Evolutionary conservation across 108 stramenopile species (phyloP).

Genomic region (Nannochloropsis granulata): DNA sequence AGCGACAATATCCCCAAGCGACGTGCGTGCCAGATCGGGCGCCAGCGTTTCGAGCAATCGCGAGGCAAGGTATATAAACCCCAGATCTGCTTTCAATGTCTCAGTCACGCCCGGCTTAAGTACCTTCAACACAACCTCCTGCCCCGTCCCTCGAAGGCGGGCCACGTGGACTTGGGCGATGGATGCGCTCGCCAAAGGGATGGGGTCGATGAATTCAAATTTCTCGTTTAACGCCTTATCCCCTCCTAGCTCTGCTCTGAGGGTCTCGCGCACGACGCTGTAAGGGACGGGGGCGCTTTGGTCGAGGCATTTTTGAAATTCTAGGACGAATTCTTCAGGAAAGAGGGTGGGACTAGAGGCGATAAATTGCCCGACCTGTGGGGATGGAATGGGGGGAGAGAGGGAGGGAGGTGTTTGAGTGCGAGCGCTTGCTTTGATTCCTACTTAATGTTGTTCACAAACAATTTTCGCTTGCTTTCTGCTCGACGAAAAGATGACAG

Average conservation of each 20-base stretch:
- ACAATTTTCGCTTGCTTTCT: too few relatives aligned
- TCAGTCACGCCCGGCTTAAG: constrained; percentile 80
- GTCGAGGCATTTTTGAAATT: constrained; percentile 90
- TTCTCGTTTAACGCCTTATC: constrained; percentile 44
- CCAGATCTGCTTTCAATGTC: constrained; percentile 71
- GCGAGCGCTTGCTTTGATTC: not conserved
- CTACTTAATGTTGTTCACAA: not conserved
- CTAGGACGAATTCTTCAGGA: constrained; percentile 71
- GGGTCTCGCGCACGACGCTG: constrained; percentile 43
- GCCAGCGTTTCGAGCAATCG: constrained; percentile 61
- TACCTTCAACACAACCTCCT: constrained; percentile 88
- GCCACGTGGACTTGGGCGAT: constrained; percentile 82
- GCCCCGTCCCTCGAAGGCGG: constrained; percentile 47
- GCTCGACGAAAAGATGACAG: not conserved
- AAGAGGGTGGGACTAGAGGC: constrained; percentile 83
- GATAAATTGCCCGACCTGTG: constrained; percentile 71
- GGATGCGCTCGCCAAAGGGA: constrained; percentile 66
- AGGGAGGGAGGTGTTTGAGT: not conserved
- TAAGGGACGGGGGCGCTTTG: constrained; percentile 64
- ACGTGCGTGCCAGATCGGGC: constrained; percentile 75
- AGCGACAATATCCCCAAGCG: constrained; percentile 8
- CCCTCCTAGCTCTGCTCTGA: constrained; percentile 37
- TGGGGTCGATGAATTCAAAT: constrained; percentile 54
- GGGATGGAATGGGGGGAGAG: not conserved
- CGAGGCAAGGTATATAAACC: constrained; percentile 73